Evolutionary conservation across 495 filamentous ascomycete genomes (phyloP), one percentile per base, ranked within the genome.

Genomic region (Talaromyces stipitatus): DNA sequence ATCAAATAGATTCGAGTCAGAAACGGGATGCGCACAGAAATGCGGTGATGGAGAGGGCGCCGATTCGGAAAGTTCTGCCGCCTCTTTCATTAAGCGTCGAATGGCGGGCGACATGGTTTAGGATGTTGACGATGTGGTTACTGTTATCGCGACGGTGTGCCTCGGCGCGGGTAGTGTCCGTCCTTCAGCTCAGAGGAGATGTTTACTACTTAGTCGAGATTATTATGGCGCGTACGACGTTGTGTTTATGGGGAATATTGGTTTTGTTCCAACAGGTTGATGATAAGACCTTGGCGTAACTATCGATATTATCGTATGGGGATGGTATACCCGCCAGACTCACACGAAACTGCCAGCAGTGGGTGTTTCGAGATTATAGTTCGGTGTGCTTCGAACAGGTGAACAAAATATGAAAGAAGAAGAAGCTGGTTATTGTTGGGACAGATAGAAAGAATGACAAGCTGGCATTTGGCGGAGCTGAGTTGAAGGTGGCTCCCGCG

Each of bases 1-100:
- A 76, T 97, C 92, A 77, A 96, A 95, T 59, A 98, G 87, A 74
- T 96, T 90, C 47, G 81, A 72, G 64, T 96, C 90, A 60, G 62
- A 66, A 61, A 91, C 80, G 2, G 94, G 94, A 2, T 79, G 66
- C 45, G 94, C 94, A 64, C 86, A 82, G 72, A 89, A 91, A 72
- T 92, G 89, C 22, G 90, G 77, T 3, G 88, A 90, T 4, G 91
- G 88, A 23, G 66, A 66, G 7, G 68, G 53, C 33, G 66, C 61
- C 54, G 85, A 77, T 62, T 74, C 75, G 64, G 87, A 79, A 61
- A 98, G 85, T 66, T 96, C 91, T 57, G 83, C 78, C 60, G 90
- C 89, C 84, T 96, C 91, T 74, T 88, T 87, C 58, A 77, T 69
- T 47, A 78, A 71, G 59, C 75, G 71, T 85, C 86, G 88, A 60